A percentile compares a stretch with the other conserved stretches of the same genome.
These are phyloP conservation scores for Anthostomella pinea DNA, from an alignment of 2,329 filamentous ascomycete genomes.

Conservation along the genomic window DNA sequence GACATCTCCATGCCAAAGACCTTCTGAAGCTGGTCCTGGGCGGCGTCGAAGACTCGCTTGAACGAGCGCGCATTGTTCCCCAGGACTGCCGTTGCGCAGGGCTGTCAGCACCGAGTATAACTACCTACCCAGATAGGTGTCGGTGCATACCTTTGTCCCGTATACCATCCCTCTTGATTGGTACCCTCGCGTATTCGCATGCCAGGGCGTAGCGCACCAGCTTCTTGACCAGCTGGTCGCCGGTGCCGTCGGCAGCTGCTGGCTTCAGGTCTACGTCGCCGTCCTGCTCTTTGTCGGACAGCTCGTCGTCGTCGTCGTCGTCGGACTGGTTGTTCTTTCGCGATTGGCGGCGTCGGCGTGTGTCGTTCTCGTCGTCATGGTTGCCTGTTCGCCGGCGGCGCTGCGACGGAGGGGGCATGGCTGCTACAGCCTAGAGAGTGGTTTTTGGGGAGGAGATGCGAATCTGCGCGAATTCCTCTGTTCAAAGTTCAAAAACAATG, in stretches of 20 bases:
- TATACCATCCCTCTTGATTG: constrained; percentile 61
- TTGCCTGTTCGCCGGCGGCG: constrained; percentile 31
- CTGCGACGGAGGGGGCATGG: constrained; percentile 30
- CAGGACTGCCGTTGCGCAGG: constrained; percentile 53
- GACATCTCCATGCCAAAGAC: constrained; percentile 92
- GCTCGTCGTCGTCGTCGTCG: constrained; percentile 13
- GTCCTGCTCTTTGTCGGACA: too few relatives aligned
- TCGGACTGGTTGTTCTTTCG: constrained; percentile 24
- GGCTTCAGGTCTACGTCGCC: too few relatives aligned
- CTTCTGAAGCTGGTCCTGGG: constrained; percentile 67
- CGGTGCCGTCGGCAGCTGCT: constrained; percentile 29
- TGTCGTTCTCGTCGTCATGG: constrained; percentile 37
- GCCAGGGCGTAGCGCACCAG: constrained; percentile 67
- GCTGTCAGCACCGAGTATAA: constrained; percentile 1
- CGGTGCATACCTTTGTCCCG: constrained; percentile 59
- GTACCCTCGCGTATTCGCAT: constrained; percentile 61
- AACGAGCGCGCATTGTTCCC: constrained; percentile 69
- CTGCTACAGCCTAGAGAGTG: too few relatives aligned
- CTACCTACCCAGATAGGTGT: background rate
- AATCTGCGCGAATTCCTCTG: too few relatives aligned
- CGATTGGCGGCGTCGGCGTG: constrained; percentile 25
- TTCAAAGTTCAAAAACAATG: too few relatives aligned
- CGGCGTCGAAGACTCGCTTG: constrained; percentile 70
- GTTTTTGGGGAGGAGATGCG: too few relatives aligned
- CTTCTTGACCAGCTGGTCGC: constrained; percentile 59